Conservation (phyloP, 805 yeast genomes). For the Maudiozyma pseudohumilis region DNA sequence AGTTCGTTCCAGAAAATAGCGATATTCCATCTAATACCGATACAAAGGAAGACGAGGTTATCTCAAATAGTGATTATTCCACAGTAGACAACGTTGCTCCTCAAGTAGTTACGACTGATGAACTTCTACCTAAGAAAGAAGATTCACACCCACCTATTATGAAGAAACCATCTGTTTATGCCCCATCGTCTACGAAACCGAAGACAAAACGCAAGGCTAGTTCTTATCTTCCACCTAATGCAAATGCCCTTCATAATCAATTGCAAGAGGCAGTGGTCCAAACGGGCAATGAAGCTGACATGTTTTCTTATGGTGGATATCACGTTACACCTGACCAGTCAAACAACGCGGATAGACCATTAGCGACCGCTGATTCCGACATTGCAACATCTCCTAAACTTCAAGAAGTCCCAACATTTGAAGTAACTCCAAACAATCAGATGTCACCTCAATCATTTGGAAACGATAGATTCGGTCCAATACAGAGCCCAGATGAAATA, state of each 20-base stretch:
- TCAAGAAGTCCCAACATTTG: too few species aligned
- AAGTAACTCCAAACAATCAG: too few species aligned
- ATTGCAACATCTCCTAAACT: background rate
- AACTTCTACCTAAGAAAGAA: background rate
- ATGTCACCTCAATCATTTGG: too few species aligned
- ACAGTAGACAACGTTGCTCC: too few species aligned
- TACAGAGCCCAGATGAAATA: constrained; percentile 14
- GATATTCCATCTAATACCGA: too few species aligned
- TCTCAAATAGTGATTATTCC: background rate
- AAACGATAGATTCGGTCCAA: constrained; percentile 15
- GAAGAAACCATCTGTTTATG: constrained; percentile 5
- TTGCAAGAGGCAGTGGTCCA: background rate
- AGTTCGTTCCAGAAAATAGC: too few species aligned
- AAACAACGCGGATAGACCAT: constrained; percentile 1
- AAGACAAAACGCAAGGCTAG: constrained; percentile 5
- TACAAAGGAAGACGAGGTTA: too few species aligned
- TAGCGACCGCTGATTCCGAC: background rate
- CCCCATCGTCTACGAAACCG: background rate
- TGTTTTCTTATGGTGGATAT: constrained; percentile 5
- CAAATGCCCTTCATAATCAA: background rate
- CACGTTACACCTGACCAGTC: background rate
- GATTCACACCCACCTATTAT: background rate
- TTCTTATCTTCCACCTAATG: constrained; percentile 6
- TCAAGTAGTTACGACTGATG: background rate
- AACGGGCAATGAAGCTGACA: background rate